A percentile compares a stretch with the other conserved stretches of the same genome.
These are phyloP conservation scores for Cryptococcus jaspeensis DNA, from an alignment of 1,284 basidiomycete species.

Conservation along the genomic window DNA sequence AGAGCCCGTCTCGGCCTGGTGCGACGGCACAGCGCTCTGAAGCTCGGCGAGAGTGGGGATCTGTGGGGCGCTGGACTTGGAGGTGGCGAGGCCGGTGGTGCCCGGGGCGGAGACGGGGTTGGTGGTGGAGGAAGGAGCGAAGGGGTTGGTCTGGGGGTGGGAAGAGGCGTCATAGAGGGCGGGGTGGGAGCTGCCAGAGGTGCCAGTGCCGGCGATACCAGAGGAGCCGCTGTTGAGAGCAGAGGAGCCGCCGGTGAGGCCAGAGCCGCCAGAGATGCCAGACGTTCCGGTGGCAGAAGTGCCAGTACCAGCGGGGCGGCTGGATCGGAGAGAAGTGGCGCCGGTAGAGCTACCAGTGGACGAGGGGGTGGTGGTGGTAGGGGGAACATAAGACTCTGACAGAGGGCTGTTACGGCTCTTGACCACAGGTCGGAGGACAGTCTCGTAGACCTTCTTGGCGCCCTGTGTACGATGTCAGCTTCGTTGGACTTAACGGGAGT, in stretches of 20 bases:
- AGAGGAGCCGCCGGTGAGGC: background rate
- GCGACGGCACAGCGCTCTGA: background rate
- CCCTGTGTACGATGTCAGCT: slow-evolving; percentile 22
- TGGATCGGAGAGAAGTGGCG: no score
- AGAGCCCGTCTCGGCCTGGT: background rate
- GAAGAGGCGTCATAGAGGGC: background rate
- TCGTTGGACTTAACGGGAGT: background rate
- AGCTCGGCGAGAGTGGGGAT: background rate
- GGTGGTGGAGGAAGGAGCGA: background rate
- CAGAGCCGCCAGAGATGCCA: background rate
- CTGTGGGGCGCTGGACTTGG: background rate
- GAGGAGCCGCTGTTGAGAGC: background rate
- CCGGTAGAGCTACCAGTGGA: no score
- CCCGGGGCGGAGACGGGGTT: no score
- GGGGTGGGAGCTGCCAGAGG: background rate
- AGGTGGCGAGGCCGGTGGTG: background rate
- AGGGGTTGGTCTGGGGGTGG: background rate
- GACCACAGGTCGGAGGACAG: slow-evolving; percentile 23
- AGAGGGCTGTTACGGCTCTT: slow-evolving; percentile 1
- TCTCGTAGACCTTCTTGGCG: slow-evolving; percentile 32
- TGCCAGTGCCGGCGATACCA: background rate
- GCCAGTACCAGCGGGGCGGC: background rate
- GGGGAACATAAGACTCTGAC: background rate
- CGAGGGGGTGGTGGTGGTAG: background rate
- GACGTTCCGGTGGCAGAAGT: background rate